Evolutionary conservation across 257 asterid species (phyloP), one percentile per base, ranked within the genome.

Genomic region (Penstemon eatonii): DNA sequence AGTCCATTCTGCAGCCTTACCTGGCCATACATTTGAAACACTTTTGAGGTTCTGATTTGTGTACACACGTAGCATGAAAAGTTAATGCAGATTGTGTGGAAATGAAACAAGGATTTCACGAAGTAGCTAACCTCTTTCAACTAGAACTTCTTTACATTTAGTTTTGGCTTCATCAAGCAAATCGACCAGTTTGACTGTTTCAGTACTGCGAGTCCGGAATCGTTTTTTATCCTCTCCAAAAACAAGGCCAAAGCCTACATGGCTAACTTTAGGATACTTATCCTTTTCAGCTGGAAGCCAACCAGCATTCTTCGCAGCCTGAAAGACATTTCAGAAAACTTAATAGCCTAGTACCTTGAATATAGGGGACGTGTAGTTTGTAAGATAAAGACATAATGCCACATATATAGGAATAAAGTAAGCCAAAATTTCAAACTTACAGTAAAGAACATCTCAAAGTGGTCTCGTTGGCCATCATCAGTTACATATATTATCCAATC

Each of bases 401-500:
- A 49, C 56, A 50, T 72, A 42, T 47, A 39, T 49, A 41, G 3
- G 38, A 33, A 25, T 58, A 36, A 39, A 41, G 25, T 5, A 50
- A 39, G 10, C 13, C 18, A 71, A 33, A 67, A 7, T 50, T 50
- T 52, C 65, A 71, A 64, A 84, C 99, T 83, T 81, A 94, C 96
- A 65, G 85, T 66, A 70, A 94, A 94, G 63, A 94, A 78, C 96
- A 91, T 91, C 47, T 63, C 99, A 78, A 94, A 94, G 78, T 94
- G 99, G 74, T 91, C 96, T 25, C 84, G 65, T 76, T 91, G 99
- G 71, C 96, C 97, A 68, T 86, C 91, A 62, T 94, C 96, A 59
- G 99, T 94, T 36, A 94, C 79, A 49, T 91, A 89, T 68, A 94
- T 89, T 41, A 94, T 91, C 99, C 99, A 91, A 18, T 94, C 97